Conservation (phyloP, 179 eudicot species). For the Patellifolia procumbens region DNA sequence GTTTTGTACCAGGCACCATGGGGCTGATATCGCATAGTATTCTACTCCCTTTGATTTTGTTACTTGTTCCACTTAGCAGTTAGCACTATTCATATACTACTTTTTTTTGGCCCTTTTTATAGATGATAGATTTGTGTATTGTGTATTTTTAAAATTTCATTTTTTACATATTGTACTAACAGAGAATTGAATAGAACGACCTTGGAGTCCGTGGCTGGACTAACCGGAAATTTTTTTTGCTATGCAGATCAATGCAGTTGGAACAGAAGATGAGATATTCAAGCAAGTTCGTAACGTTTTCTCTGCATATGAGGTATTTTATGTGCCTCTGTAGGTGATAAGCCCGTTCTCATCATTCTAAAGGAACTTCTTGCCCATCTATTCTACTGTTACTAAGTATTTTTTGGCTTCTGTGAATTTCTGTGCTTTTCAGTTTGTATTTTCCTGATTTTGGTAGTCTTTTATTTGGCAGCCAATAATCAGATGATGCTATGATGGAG, state of each 20-base stretch:
- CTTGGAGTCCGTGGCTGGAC: not conserved
- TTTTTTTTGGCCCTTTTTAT: too few species aligned
- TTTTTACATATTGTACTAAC: too few species aligned
- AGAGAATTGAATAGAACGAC: too few species aligned
- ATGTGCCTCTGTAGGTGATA: not conserved
- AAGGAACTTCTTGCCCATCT: not conserved
- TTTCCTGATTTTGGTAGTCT: conserved; percentile 5
- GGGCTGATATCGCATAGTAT: too few species aligned
- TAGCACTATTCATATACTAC: too few species aligned
- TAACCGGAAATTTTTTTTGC: not conserved
- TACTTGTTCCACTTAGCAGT: too few species aligned
- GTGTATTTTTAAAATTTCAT: too few species aligned
- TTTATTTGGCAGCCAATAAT: conserved; percentile 29
- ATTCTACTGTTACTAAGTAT: not conserved
- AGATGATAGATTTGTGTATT: too few species aligned
- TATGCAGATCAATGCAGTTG: conserved; percentile 75
- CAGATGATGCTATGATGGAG: conserved; percentile 4
- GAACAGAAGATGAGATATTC: conserved; percentile 82
- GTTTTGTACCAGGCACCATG: conserved; percentile 1
- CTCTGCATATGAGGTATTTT: conserved; percentile 53
- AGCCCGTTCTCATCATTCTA: not conserved
- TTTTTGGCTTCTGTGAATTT: not conserved
- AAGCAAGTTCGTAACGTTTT: conserved; percentile 65
- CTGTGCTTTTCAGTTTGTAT: not conserved
- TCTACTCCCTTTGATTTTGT: too few species aligned